Base-by-base conservation (phyloP, 257 asterid species). In the Nicotiana noctiflora region DNA sequence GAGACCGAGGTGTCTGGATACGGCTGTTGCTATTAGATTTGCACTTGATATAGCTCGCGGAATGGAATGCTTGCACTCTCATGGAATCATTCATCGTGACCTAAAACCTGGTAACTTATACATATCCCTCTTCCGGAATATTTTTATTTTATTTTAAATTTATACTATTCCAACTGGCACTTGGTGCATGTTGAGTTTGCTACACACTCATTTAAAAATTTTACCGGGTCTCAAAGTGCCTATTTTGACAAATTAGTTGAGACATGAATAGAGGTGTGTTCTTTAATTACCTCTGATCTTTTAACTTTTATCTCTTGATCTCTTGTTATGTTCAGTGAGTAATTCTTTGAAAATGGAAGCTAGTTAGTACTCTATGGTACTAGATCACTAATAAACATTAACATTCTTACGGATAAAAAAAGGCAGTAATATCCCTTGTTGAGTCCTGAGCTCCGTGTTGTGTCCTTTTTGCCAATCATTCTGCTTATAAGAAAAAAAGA, bases 11-110 rank as follows among this genome's bases (percentile, higher is more conserved):
- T 88, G 90, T 78, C 75, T 94, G 75, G 98, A 94, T 85, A 83
- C 84, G 68, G 88, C 80, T 46, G 92, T 94, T 17, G 97, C 96
- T 44, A 88, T 94, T 44, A 93, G 93, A 13, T 94, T 88, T 68
- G 98, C 97, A 0, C 96, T 94, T 51, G 98, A 94, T 81, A 94
- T 94, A 52, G 95, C 98, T 68, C 98, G 97, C 76, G 97, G 91
- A n/a, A 93, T 94, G 94, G 98, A 94, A 79, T 94, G 98, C 70
- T 84, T 94, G 84, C 98, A 94, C 88, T 86, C 94, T 0, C 97
- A 93, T 75, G 98, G 98, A 74, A 94, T 94, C 82, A 94, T 94
- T 84, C 98, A 94, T 72, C 97, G 97, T 40, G 98, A 94, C 86
- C 85, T 94, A 56, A 94, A 94, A 88, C 98, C 98, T 32, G 98